A percentile compares a stretch with the other conserved stretches of the same genome.
Conservation (phyloP, 1,139 yeast genomes). For the Yamadazyma taylorii region DNA sequence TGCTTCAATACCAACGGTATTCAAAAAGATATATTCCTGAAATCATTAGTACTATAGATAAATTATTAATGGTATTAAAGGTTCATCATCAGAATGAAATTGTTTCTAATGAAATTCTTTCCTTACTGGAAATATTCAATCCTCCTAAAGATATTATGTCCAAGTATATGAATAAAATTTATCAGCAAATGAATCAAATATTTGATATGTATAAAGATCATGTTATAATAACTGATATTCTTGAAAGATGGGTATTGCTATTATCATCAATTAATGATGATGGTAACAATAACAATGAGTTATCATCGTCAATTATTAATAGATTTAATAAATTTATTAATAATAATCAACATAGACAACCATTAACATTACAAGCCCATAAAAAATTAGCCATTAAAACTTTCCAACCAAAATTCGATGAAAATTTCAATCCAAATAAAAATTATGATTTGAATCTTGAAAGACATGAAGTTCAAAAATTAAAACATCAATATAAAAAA, state of each 20-base stretch:
- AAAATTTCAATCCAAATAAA: slow-evolving; percentile 93
- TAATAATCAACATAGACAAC: slow-evolving; percentile 50
- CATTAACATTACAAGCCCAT: slow-evolving; percentile 85
- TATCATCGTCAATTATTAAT: slow-evolving; percentile 31
- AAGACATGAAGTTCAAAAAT: slow-evolving; percentile 79
- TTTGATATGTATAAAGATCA: slow-evolving; percentile 61
- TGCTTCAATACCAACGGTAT: slow-evolving; percentile 71
- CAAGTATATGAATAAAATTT: slow-evolving; percentile 29
- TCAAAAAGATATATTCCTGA: slow-evolving; percentile 87
- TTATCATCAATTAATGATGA: too few relatives aligned
- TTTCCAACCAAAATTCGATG: slow-evolving; percentile 89
- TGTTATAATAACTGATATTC: slow-evolving; percentile 60
- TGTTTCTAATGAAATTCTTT: slow-evolving; percentile 1
- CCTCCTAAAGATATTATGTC: slow-evolving; percentile 20
- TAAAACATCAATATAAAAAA: slow-evolving; percentile 83
- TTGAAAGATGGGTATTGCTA: slow-evolving; percentile 27
- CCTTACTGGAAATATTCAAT: slow-evolving; percentile 22
- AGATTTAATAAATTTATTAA: slow-evolving; percentile 48
- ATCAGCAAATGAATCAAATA: slow-evolving; percentile 30
- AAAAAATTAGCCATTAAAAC: slow-evolving; percentile 83
- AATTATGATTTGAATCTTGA: slow-evolving; percentile 83
- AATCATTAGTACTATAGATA: slow-evolving; percentile 43
- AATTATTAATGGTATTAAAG: slow-evolving; percentile 7
- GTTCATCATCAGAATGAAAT: too few relatives aligned
- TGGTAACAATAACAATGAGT: too few relatives aligned